phyloP scores from a whole-genome alignment of 164 flowering plant species.

The Magnolia changhungtana region DNA sequence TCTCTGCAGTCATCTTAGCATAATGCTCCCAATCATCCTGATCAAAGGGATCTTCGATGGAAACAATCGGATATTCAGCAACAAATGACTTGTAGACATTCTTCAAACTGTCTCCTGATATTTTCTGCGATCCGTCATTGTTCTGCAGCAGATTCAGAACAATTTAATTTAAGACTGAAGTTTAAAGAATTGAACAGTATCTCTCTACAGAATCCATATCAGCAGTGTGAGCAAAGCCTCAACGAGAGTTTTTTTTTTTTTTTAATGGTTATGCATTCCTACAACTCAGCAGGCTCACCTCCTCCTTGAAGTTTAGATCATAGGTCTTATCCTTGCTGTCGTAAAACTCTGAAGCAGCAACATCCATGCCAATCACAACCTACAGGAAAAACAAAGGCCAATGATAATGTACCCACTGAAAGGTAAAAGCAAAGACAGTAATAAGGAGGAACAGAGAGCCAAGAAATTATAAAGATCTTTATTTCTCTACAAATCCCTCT shows the following conservation, averaged over 20 bases:
- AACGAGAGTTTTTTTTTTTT: too few relatives aligned
- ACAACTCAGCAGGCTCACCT: constrained; percentile 7
- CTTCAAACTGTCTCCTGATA: constrained; percentile 35
- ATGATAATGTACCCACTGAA: too few relatives aligned
- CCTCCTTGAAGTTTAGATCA: constrained; percentile 41
- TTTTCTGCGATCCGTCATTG: constrained; percentile 42
- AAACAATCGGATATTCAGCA: constrained; percentile 36
- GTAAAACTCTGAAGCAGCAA: constrained; percentile 44
- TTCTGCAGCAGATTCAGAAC: constrained; percentile 21
- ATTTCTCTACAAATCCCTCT: too few relatives aligned
- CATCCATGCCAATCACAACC: constrained; percentile 46
- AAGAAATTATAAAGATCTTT: too few relatives aligned
- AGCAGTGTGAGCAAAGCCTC: too few relatives aligned
- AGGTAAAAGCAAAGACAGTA: too few relatives aligned
- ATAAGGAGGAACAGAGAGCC: too few relatives aligned
- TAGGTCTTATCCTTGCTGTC: constrained; percentile 33
- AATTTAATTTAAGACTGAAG: background rate
- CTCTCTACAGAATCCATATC: too few relatives aligned
- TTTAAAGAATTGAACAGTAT: too few relatives aligned
- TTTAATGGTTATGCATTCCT: background rate
- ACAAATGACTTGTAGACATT: constrained; percentile 42
- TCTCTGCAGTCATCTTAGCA: constrained; percentile 34
- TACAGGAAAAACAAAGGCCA: constrained; percentile 7
- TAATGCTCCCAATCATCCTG: constrained; percentile 47
- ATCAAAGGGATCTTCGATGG: constrained; percentile 43